Conservation (phyloP, 78 protist genomes). For the Dictyostelium firmibasis region DNA sequence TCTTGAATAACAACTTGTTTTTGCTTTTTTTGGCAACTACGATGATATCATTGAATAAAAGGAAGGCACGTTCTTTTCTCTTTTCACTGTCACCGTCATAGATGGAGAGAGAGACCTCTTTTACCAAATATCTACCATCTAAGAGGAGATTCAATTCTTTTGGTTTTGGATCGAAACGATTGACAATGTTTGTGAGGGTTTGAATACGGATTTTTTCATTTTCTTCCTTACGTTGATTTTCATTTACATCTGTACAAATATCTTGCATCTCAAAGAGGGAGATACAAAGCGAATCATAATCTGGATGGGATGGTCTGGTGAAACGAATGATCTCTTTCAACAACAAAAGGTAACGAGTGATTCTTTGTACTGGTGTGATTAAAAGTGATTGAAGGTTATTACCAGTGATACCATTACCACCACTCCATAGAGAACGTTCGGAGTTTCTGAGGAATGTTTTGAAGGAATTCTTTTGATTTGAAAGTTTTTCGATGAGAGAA, state of each 20-base stretch:
- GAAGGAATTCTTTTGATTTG: slow-evolving; percentile 16
- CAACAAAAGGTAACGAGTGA: slow-evolving; percentile 54
- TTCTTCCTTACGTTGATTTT: slow-evolving; percentile 75
- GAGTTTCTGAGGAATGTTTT: slow-evolving; percentile 34
- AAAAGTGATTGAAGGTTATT: slow-evolving; percentile 53
- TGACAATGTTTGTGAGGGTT: slow-evolving; percentile 37
- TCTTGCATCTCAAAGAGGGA: slow-evolving; percentile 76
- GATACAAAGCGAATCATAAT: slow-evolving; percentile 67
- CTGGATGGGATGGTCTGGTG: slow-evolving; percentile 76
- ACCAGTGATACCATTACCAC: slow-evolving; percentile 66
- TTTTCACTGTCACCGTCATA: slow-evolving; percentile 47
- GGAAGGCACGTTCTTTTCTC: slow-evolving; percentile 32
- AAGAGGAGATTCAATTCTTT: slow-evolving; percentile 7
- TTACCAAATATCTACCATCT: slow-evolving; percentile 39
- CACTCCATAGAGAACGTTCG: slow-evolving; percentile 54
- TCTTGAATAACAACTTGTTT: slow-evolving; percentile 48
- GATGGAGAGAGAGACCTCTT: slow-evolving; percentile 22
- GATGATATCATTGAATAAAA: slow-evolving; percentile 39
- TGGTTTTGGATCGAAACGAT: slow-evolving; percentile 48
- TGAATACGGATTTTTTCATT: slow-evolving; percentile 76
- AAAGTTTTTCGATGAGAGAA: slow-evolving; percentile 21
- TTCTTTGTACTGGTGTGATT: slow-evolving; percentile 82
- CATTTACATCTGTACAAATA: slow-evolving; percentile 79
- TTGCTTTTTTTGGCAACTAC: slow-evolving; percentile 37
- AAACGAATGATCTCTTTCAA: slow-evolving; percentile 62